A percentile compares a stretch with the other conserved stretches of the same genome.
These are phyloP conservation scores for Tolypocladium ophioglossoides DNA, from an alignment of 2,329 filamentous ascomycete genomes.

Conservation along the genomic window DNA sequence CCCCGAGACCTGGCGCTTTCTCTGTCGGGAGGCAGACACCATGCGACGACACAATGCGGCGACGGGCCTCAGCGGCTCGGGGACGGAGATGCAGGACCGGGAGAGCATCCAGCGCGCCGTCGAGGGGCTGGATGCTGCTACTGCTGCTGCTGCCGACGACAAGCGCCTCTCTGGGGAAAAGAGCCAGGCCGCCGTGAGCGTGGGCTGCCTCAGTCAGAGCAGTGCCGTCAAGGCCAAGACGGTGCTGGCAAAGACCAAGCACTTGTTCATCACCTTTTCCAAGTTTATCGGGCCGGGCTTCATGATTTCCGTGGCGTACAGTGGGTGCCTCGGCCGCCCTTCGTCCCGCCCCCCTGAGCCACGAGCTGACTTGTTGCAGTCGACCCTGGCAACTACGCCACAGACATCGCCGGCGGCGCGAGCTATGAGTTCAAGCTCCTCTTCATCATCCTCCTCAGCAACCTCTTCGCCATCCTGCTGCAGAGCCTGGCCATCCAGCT, in stretches of 20 bases:
- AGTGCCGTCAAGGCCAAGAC: background rate
- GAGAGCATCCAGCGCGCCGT: background rate
- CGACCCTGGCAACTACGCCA: slow-evolving; percentile 58
- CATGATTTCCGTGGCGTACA: slow-evolving; percentile 50
- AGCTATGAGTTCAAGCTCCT: slow-evolving; percentile 54
- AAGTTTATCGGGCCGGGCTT: slow-evolving; percentile 55
- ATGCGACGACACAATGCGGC: background rate
- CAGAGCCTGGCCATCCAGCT: slow-evolving; percentile 60
- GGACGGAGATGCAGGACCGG: background rate
- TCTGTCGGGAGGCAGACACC: background rate
- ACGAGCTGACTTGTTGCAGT: slow-evolving; percentile 19
- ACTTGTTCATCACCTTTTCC: slow-evolving; percentile 18
- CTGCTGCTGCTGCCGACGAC: background rate
- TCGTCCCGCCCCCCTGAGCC: too few relatives aligned
- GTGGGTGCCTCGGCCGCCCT: slow-evolving; percentile 20
- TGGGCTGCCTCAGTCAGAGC: background rate
- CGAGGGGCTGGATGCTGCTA: background rate
- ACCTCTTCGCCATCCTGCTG: slow-evolving; percentile 60
- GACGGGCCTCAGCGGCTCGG: background rate
- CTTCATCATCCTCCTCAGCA: slow-evolving; percentile 59
- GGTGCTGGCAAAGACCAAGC: slow-evolving; percentile 8
- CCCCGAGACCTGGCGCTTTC: background rate
- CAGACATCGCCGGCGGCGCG: slow-evolving; percentile 58
- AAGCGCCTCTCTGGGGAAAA: background rate
- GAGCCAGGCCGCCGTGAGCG: background rate